Evolutionary conservation across 805 yeast genomes (phyloP), one percentile per base, ranked within the genome.

Genomic region (Tetrapisispora arboricola): DNA sequence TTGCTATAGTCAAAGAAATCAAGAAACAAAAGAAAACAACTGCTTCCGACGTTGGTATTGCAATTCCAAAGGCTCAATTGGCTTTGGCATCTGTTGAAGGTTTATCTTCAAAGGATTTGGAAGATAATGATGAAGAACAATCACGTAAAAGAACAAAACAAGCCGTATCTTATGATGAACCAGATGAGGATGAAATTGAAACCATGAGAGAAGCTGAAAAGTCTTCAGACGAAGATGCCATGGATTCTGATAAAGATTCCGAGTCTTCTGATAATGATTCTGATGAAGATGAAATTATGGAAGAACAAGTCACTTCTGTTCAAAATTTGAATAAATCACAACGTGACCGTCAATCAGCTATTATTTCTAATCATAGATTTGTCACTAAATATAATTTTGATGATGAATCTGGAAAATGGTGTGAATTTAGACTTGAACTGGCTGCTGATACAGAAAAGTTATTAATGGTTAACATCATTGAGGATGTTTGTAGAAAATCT

Each of bases 381-480:
- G 76, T 90, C 48, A 72, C 84, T 44, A 74, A 76, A 57, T 90
- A 84, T 68, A 79, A 84, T 64, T 94, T 88, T 58, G 99, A 92
- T 65, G 96, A 90, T 60, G 77, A 67, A 20, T 57, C 70, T 33
- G 97, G 97, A 46, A 74, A 77, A 53, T 90, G 96, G 96, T 88
- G 97, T 70, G 84, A 83, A 61, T 85, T 94, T 63, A 80, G 77
- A 59, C 63, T 92, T 43, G 88, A 84, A 57, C 73, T 87, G 50
- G 78, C 85, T 36, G 86, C 92, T 21, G 84, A 80, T 32, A 80
- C 94, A 21, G 90, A 87, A 67, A 92, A 92, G 71, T 69, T 92
- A 61, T 76, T 92, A 70, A 90, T 92, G 98, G 96, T 92, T 41
- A 92, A 92, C 68, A 80, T 92, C 57, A 78, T 92, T 43, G 99